Evolutionary conservation across 1,284 basidiomycete genomes (phyloP), one percentile per base, ranked within the genome.

Genomic region (Puccinia coronata): DNA sequence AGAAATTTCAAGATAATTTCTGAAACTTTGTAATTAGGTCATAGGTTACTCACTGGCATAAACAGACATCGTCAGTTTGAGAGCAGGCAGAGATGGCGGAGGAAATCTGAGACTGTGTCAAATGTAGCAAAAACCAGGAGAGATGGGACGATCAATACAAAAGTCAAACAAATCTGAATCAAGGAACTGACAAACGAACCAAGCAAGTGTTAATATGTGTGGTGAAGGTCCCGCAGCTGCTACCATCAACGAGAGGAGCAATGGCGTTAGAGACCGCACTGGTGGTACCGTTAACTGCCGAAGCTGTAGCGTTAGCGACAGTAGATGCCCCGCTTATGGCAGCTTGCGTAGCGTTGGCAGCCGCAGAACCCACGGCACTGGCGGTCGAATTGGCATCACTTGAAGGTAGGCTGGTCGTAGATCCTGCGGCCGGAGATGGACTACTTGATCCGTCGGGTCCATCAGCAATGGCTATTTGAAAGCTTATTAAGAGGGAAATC

Each of bases 1-100:
- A 25, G n/a, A n/a, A 70, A 9, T 14, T 28, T 9, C 12, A 31
- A 43, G 5, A 71, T 0, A 47, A 31, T n/a, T 39, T 47, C n/a
- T 9, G 63, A n/a, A 1, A 6, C 25, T n/a, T 20, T 6, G 63
- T 12, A 25, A 23, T 67, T 6, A 57, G 55, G 8, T 6, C n/a
- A 23, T 14, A 14, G 34, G 8, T 14, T 34, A 39, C 78, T 71
- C 18, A 80, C 78, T 80, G 39, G 78, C 78, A 80, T 31, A 80
- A 43, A 23, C 78, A 80, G 25, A 43, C 28, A 36, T 80, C 39
- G 43, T 72, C 78, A 39, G 69, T 80, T 39, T 34, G 70, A 55
- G 28, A 2, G 31, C 78, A 80, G 28, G 9, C 20, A 18, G 78
- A 59, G 23, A 80, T 43, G 57, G 55, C 69, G 28, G 71, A 41